These are phyloP conservation scores for Alternaria longipes DNA, from an alignment of 2,329 filamentous ascomycete genomes.

Conservation along the genomic window DNA sequence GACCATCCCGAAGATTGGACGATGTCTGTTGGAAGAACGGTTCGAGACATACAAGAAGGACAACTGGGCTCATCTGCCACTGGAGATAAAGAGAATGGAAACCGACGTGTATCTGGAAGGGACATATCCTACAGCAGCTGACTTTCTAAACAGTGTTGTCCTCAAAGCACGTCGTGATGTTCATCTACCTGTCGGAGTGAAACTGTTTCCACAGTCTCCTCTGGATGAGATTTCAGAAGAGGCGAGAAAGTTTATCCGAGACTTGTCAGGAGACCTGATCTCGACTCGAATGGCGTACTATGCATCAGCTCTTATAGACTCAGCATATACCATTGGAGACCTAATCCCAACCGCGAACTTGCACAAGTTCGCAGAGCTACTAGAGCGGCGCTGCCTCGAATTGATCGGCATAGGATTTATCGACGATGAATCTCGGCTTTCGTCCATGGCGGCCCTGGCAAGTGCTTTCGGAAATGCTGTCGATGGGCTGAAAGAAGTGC, in stretches of 20 bases:
- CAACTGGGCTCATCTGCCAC: conserved; percentile 10
- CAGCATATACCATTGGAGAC: conserved; percentile 1
- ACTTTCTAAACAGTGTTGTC: conserved; percentile 9
- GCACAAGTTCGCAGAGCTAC: background rate
- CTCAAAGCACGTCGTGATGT: conserved; percentile 16
- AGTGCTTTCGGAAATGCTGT: conserved; percentile 14
- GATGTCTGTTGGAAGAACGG: background rate
- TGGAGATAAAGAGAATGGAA: background rate
- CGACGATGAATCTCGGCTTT: conserved; percentile 7
- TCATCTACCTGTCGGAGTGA: conserved; percentile 11
- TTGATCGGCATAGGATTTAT: conserved; percentile 12
- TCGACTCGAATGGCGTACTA: conserved; percentile 13
- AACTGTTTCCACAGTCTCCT: conserved; percentile 9
- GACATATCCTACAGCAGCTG: background rate
- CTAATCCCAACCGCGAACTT: conserved; percentile 2
- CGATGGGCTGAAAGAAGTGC: conserved; percentile 16
- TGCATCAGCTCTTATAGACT: background rate
- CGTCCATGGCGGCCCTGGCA: conserved; percentile 12
- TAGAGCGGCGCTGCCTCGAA: conserved; percentile 6
- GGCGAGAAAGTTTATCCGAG: conserved; percentile 14
- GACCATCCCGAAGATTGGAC: background rate
- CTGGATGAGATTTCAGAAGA: conserved; percentile 7
- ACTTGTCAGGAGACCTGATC: background rate
- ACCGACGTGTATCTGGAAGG: conserved; percentile 10
- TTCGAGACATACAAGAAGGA: background rate